These are phyloP conservation scores for Tylopilus subfusipes DNA, from an alignment of 768 basidiomycete species.

Conservation along the genomic window DNA sequence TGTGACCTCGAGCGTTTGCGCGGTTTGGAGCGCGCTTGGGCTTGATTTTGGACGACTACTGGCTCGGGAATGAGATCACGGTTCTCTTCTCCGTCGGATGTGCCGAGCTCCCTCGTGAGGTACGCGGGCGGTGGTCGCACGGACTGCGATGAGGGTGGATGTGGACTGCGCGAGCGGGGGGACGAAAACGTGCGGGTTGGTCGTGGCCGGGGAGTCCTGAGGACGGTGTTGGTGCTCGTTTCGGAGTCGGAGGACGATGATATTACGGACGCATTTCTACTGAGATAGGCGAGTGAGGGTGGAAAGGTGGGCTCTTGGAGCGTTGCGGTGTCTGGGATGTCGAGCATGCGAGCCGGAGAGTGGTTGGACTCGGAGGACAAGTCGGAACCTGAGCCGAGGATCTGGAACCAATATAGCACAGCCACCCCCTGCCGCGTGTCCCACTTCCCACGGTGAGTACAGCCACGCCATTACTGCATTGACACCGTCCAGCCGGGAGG, in stretches of 20 bases:
- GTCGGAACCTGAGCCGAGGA: no score
- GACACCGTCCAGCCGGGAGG: no score
- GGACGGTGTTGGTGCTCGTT: slow-evolving; percentile 36
- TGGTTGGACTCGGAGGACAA: no score
- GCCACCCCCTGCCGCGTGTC: slow-evolving; percentile 23
- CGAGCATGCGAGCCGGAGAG: slow-evolving; percentile 4
- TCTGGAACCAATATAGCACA: slow-evolving; percentile 17
- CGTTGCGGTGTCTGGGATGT: background rate
- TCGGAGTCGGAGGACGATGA: slow-evolving; percentile 62
- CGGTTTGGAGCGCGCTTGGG: slow-evolving; percentile 39
- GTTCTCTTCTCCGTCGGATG: slow-evolving; percentile 28
- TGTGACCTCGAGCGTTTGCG: slow-evolving; percentile 38
- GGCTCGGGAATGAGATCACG: slow-evolving; percentile 14
- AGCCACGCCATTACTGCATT: background rate
- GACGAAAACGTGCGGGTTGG: slow-evolving; percentile 63
- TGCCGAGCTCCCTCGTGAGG: slow-evolving; percentile 55
- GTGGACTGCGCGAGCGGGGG: slow-evolving; percentile 54
- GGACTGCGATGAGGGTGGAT: slow-evolving; percentile 36
- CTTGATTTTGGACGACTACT: background rate
- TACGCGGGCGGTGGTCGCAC: slow-evolving; percentile 49
- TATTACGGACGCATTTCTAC: slow-evolving; percentile 74
- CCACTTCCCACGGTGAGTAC: slow-evolving; percentile 3
- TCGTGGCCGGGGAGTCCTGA: slow-evolving; percentile 46
- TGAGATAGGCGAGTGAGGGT: slow-evolving; percentile 58
- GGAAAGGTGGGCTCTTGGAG: slow-evolving; percentile 18